Conservation (phyloP, 139 green algal species). For the Desmodesmus armatus region DNA sequence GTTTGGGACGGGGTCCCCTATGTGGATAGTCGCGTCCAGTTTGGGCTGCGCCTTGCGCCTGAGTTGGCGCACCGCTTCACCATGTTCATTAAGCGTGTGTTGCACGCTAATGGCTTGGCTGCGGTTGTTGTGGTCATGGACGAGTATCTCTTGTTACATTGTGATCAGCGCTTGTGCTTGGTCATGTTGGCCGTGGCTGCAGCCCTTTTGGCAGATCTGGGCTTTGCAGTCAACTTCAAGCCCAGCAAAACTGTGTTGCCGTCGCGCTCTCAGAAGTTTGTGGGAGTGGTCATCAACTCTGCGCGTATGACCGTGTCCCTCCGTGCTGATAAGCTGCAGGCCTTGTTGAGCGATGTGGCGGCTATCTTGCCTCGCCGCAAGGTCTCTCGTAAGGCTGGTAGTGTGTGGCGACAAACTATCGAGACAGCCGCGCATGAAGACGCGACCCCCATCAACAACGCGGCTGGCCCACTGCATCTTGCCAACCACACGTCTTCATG, state of each 20-base stretch:
- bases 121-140: conserved; percentile 15
- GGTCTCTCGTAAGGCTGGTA: background rate
- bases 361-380: background rate
- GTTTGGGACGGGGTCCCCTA: background rate
- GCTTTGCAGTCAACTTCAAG: conserved; percentile 15
- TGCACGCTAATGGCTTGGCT: background rate
- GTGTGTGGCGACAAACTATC: background rate
- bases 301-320: background rate
- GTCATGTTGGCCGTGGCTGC: conserved; percentile 1
- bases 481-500: background rate
- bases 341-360: background rate
- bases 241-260: background rate
- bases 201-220: background rate
- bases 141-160: conserved; percentile 16
- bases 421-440: background rate
- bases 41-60: conserved; percentile 5
- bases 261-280: background rate
- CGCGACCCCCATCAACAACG: background rate
- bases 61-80: conserved; percentile 13
- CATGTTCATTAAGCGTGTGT: conserved; percentile 1
- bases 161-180: background rate
- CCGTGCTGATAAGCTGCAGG: background rate
- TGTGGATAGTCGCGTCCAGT: conserved; percentile 13
- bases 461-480: background rate
- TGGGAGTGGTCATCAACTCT: conserved; percentile 11